Percentiles rank a stretch among this genome's conserved stretches.
Conservation (phyloP, 2,329 filamentous ascomycete genomes). For the Plectosphaerella cucumerina region DNA sequence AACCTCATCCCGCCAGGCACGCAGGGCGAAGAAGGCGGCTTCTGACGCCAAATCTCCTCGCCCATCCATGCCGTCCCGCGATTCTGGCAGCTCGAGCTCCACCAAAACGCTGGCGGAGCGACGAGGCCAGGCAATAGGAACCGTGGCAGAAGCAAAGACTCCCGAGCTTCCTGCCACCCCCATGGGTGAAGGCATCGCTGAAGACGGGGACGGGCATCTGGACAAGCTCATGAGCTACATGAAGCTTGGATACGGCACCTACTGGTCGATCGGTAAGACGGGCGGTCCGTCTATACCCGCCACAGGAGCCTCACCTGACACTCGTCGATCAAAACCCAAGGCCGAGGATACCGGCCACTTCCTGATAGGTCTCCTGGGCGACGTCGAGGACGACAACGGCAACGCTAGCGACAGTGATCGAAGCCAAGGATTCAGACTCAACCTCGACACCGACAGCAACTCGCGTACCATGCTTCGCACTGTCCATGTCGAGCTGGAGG, state of each 20-base stretch:
- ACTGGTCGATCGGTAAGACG: constrained; percentile 43
- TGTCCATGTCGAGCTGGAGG: constrained; percentile 60
- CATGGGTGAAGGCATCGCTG: constrained; percentile 5
- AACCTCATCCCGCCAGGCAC: constrained; percentile 54
- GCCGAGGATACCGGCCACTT: constrained; percentile 41
- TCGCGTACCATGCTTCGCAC: constrained; percentile 61
- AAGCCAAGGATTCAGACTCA: constrained; percentile 24
- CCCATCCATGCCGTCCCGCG: neutral
- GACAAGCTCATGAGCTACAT: constrained; percentile 60
- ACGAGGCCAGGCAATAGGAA: constrained; percentile 11
- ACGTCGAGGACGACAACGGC: constrained; percentile 45
- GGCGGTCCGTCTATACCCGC: neutral
- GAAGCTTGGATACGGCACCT: constrained; percentile 64
- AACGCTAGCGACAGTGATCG: constrained; percentile 24
- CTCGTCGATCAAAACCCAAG: neutral
- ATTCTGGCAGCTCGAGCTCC: constrained; percentile 1
- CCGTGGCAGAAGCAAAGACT: constrained; percentile 8
- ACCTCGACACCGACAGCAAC: constrained; percentile 31
- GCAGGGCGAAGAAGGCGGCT: constrained; percentile 28
- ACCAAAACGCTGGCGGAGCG: constrained; percentile 11
- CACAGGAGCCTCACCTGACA: neutral
- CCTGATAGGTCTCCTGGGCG: constrained; percentile 64
- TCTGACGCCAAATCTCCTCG: neutral
- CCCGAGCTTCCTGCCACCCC: neutral
- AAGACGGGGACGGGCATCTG: constrained; percentile 34